Base-by-base conservation (phyloP, 805 yeast genomes). In the Yarrowia hollandica region DNA sequence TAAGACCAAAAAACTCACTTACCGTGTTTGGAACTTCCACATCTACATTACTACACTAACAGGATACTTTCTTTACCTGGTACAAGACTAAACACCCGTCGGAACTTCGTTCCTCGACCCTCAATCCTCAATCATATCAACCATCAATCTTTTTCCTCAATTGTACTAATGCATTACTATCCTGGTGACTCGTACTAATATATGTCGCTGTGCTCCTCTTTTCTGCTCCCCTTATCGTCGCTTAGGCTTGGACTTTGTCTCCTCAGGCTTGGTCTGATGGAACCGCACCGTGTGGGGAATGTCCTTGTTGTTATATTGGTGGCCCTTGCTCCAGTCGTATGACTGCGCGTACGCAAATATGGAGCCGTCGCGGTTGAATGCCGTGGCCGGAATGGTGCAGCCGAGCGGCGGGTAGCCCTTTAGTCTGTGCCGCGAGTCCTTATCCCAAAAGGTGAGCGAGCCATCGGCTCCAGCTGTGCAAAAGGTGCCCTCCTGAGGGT, bases 391-490 rank as follows among this genome's bases (percentile, higher is more conserved):
- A 58, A 94, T 85, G 0, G 96, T 78, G 23, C 76, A 76, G 1
- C 75, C 78, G 16, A 77, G 67, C 14, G 85, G 76, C 9, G 81
- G 73, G 5, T 96, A 90, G 30, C 86, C 88, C 73, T 86, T 88
- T 64, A 94, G 80, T 66, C 98, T 80, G 69, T 88, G 95, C 69
- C 86, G 83, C 58, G 94, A 86, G 67, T 90, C 96, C 72, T 89
- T 90, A 72, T 94, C 98, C 99, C 99, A 94, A 75, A 89, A 86
- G 67, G 90, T 85, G 75, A 91, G 86, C 12, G 91, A 79, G 19
- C 99, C 99, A 72, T 94, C 99, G 21, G 94, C 81, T 11, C 99
- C 98, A 0, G 96, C 94, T 5, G 99, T 94, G 52, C 85, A 84
- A 72, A 94, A 86, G 0, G 98, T 90, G 39, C 97, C 97, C 72